Evolutionary conservation across 306 rosid genomes (phyloP).

Genomic region (Oxytropis ochrocephala): DNA sequence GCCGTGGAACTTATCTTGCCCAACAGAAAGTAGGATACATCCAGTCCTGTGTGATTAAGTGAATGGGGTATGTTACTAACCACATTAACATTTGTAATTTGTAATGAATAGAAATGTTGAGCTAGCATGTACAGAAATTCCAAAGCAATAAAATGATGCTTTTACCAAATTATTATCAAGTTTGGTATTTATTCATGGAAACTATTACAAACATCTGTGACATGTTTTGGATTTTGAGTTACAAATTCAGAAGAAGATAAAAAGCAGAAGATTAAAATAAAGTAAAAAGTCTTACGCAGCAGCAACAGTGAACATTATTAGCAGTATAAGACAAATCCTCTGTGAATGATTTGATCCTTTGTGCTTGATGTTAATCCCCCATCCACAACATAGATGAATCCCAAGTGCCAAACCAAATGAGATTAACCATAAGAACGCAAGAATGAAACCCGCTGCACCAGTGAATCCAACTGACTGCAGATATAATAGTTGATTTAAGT

Average conservation of each 20-base stretch:
- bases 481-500: neutral
- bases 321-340: slow-evolving; percentile 66
- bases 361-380: slow-evolving; percentile 68
- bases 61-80: slow-evolving; percentile 18
- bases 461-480: slow-evolving; percentile 97
- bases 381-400: slow-evolving; percentile 75
- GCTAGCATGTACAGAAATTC: neutral
- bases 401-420: slow-evolving; percentile 71
- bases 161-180: neutral
- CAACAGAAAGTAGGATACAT: slow-evolving; percentile 77
- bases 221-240: neutral
- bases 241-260: neutral
- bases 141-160: neutral
- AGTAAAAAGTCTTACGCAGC: slow-evolving; percentile 57
- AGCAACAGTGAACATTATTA: slow-evolving; percentile 64
- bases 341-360: slow-evolving; percentile 61
- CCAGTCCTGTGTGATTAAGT: slow-evolving; percentile 66
- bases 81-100: neutral
- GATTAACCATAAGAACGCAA: slow-evolving; percentile 77
- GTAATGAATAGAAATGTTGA: neutral
- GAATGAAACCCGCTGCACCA: slow-evolving; percentile 75
- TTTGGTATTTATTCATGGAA: neutral
- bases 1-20: slow-evolving; percentile 69
- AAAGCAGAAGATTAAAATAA: neutral
- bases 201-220: neutral